Evolutionary conservation across 306 rosid genomes (phyloP), one percentile per base, ranked within the genome.

Genomic region (Lablab purpureus): DNA sequence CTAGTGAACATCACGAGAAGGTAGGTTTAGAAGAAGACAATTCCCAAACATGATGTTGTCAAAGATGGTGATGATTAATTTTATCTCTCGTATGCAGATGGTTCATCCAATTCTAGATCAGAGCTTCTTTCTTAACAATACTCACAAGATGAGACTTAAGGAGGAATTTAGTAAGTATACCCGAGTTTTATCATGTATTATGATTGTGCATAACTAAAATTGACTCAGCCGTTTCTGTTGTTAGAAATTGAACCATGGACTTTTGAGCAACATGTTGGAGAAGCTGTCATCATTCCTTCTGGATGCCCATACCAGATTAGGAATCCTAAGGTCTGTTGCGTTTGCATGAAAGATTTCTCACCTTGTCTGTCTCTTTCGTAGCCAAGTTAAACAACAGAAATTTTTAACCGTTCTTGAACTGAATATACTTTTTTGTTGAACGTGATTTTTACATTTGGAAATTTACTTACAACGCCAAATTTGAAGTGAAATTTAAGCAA

Each of bases 171-270:
- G 99, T 96, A 84, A 82, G 96, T 87, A 66, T 66, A 55, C 30
- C 2, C 13, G 4, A 73, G 17, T 80, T 78, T 71, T 46, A 13
- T 80, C 75, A 27, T 45, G 58, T 74, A 46, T 65, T 49, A 25
- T 41, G 52, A 51, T 45, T 36, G 55, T 77, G 43, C 32, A 83
- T 73, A 58, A 30, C 40, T 80, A 65, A 75, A 85, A 37, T 7
- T 50, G 75, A 73, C 78, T 18, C 68, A 25, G 18, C 22, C 66
- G 71, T 68, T 41, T 28, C 75, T 81, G 74, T 74, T 67, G 22
- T 81, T 85, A 96, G 99, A 90, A 80, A 90, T 96, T 78, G 99
- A 96, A 84, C 99, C 99, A 4, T 96, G 99, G 99, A 88, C 93
- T 66, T 96, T 96, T 76, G 91, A 87, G 90, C 99, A 96, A 86